Evolutionary conservation across 2,329 filamentous ascomycete genomes (phyloP), one percentile per base, ranked within the genome.

Genomic region (Furcasterigmium furcatum): DNA sequence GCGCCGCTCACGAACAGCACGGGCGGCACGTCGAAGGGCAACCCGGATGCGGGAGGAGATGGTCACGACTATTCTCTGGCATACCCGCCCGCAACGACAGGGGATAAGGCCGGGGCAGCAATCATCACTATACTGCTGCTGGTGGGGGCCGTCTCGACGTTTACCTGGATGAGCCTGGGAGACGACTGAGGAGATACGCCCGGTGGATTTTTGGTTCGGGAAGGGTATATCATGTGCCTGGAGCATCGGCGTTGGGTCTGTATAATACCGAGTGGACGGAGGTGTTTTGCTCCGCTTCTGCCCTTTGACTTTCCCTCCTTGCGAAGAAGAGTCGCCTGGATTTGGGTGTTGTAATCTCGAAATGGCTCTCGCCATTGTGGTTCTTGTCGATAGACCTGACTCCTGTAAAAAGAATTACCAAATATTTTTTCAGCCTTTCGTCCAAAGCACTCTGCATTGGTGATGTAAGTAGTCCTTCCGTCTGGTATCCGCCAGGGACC

Each of bases 121-220:
- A 72, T 77, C 32, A 41, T 76, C 16, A 77, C 74, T 6, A 61
- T 69, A 19, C 43, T 76, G n/a, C 51, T 77, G 9, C 54, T 76
- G 2, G 66, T 63, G 7, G 55, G 61, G 4, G 62, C 66, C 2
- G 58, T 60, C 13, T 66, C 67, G 20, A 61, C 71, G 25, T 74
- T 75, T 50, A 65, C 64, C 16, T 76, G 73, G 73, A 76, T 77
- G 69, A 74, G 71, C 50, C 51, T 68, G 20, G 70, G 68, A 3
- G 58, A 38, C 16, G n/a, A 20, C n/a, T 43, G 32, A 27, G 36
- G 34, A 20, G 34, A 18, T 14, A 16, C 4, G 18, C 18, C 24
- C 30, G 13, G 43, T 16, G 27, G 7, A 22, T 29, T 43, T 39
- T 24, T 38, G 34, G 12, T 6, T 20, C 12, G 40, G 24, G 24